phyloP scores from a whole-genome alignment of 1,139 yeast species.

The Yamadazyma blattariae region DNA sequence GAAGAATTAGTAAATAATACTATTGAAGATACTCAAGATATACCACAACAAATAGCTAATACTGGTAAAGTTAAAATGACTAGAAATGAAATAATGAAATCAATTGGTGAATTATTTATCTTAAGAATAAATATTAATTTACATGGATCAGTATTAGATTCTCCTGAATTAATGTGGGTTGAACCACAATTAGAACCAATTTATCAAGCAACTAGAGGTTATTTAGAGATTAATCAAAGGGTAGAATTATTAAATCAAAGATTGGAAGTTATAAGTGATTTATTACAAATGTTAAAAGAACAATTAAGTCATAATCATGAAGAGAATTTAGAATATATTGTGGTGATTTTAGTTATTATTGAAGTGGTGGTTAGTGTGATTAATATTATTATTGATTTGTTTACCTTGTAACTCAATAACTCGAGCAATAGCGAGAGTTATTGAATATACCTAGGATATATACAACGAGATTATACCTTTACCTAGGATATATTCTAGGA shows the following conservation, averaged over 20 bases:
- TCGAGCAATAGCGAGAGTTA: too few relatives aligned
- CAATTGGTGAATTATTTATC: conserved; percentile 92
- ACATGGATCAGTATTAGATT: conserved; percentile 92
- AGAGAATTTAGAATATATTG: conserved; percentile 89
- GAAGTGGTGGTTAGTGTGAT: conserved; percentile 87
- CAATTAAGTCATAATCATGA: conserved; percentile 91
- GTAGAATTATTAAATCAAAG: conserved; percentile 87
- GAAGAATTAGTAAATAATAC: conserved; percentile 96
- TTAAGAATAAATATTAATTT: conserved; percentile 85
- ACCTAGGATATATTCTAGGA: too few relatives aligned
- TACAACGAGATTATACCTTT: too few relatives aligned
- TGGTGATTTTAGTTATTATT: conserved; percentile 87
- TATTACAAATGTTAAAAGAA: conserved; percentile 92
- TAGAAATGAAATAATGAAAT: conserved; percentile 91
- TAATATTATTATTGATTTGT: conserved; percentile 50
- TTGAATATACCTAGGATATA: too few relatives aligned
- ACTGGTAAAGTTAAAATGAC: conserved; percentile 95
- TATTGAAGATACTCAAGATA: conserved; percentile 93
- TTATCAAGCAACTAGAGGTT: conserved; percentile 94
- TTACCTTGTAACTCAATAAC: conserved; percentile 21
- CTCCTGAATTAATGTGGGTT: conserved; percentile 98
- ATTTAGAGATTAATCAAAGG: conserved; percentile 88
- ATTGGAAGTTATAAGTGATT: conserved; percentile 87
- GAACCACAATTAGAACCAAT: conserved; percentile 97
- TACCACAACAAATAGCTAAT: conserved; percentile 91